Evolutionary conservation across 768 basidiomycete species (phyloP), one percentile per base, ranked within the genome.

Genomic region (Obba rivulosa): DNA sequence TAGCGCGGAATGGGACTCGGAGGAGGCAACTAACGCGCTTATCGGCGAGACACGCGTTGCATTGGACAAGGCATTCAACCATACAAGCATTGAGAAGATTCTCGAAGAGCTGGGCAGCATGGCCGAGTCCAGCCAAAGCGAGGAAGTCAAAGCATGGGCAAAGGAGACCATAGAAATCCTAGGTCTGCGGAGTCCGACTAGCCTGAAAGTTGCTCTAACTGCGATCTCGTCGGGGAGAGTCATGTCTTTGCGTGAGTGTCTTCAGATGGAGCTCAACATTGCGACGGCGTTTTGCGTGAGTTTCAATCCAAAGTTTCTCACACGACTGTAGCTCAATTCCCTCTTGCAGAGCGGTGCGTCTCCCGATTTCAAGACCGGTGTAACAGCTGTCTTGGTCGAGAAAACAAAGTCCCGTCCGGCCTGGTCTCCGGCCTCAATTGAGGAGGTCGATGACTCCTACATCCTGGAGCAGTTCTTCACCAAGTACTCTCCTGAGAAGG

Each of bases 221-320:
- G 88, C 90, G 1, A 78, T 93, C 46, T 81, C 86, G 41, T 69
- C 70, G 50, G 93, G 91, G n/a, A 79, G 72, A 57, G 66, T 68
- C 1, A 66, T 83, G 73, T 62, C 75, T 2, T 71, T 98, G 35
- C 69, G 74, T 4, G 74, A 87, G 49, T 80, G 80, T 1, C 70
- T 98, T 51, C 70, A 85, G 55, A 91, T 87, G 82, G 95, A 98
- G 61, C 72, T 93, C 54, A 80, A 79, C 56, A 86, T 97, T 59
- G 93, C 91, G 17, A 81, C 87, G 28, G 92, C 92, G 14, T 95
- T 82, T 65, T 89, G 88, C 57, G 93, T 94, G 66, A 72, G 91
- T 79, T 16, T 11, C 13, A 25, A 21, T 38, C 13, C n/a, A n/a
- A n/a, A 23, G 18, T 8, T 35, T 31, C 34, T 4, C 3, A 14